Evolutionary conservation across 352 stramenopile genomes (phyloP).

Genomic region (Phytophthora pluvialis): DNA sequence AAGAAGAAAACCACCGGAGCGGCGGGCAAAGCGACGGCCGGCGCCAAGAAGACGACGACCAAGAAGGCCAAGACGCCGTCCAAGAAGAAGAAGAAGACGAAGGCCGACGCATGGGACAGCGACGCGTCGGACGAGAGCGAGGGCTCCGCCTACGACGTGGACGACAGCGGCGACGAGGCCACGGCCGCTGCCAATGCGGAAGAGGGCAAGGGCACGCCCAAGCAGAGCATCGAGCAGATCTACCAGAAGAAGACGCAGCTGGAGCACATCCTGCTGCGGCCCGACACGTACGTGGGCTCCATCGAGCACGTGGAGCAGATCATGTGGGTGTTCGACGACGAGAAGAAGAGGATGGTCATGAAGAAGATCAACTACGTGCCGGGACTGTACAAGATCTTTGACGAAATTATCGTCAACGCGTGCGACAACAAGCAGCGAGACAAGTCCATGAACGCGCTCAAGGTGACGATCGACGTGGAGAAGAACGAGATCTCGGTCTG

Average conservation of each 20-base stretch:
- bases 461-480: constrained; percentile 94
- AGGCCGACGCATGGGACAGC: constrained; percentile 41
- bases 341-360: constrained; percentile 92
- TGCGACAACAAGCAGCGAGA: constrained; percentile 99
- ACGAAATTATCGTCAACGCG: constrained; percentile 99
- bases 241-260: constrained; percentile 99
- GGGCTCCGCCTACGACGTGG: constrained; percentile 31
- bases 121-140: constrained; percentile 35
- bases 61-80: constrained; percentile 43
- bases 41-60: constrained; percentile 37
- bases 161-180: constrained; percentile 46
- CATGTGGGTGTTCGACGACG: constrained; percentile 93
- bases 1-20: constrained; percentile 42
- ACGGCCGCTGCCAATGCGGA: constrained; percentile 4
- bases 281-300: constrained; percentile 98
- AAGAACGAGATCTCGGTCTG: constrained; percentile 95
- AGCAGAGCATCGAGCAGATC: constrained; percentile 89
- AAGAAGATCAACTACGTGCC: constrained; percentile 95
- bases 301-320: constrained; percentile 93
- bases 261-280: constrained; percentile 97
- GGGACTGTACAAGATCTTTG: constrained; percentile 99
- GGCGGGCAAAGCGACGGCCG: constrained; percentile 32
- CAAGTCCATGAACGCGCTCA: constrained; percentile 93
- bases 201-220: constrained; percentile 34
- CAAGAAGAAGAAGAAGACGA: constrained; percentile 61